These are phyloP conservation scores for Pleurotus citrinopileatus DNA, from an alignment of 768 basidiomycete species.

Conservation along the genomic window DNA sequence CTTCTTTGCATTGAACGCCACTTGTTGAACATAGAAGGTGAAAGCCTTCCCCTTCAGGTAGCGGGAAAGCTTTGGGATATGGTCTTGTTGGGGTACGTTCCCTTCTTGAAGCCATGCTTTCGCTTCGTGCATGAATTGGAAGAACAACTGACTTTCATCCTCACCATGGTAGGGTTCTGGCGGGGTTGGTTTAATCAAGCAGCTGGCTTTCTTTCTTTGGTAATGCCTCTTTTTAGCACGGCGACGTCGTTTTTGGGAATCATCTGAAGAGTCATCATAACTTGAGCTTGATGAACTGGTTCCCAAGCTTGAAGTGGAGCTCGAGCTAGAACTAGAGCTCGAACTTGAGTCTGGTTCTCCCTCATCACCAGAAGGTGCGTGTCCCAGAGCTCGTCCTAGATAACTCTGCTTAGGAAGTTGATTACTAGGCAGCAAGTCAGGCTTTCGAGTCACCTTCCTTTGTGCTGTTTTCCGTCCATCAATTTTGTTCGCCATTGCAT, in stretches of 20 bases:
- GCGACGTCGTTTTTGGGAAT: not conserved
- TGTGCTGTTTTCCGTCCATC: not conserved
- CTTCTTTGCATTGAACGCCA: constrained; percentile 18
- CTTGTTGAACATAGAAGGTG: constrained; percentile 29
- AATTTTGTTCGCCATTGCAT: not conserved
- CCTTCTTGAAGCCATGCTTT: constrained; percentile 22
- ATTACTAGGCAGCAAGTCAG: not conserved
- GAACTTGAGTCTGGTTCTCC: not conserved
- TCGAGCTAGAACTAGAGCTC: not conserved
- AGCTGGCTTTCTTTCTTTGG: not conserved
- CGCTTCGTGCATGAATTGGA: constrained; percentile 23
- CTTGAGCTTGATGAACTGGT: not conserved
- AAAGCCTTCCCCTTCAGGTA: constrained; percentile 29
- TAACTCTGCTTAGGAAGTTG: not conserved
- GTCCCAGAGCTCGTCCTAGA: not conserved
- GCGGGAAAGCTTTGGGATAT: constrained; percentile 20
- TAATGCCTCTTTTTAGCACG: not conserved
- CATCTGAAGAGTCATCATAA: not conserved
- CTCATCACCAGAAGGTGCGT: not conserved
- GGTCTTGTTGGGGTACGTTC: constrained; percentile 7
- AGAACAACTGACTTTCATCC: constrained; percentile 18
- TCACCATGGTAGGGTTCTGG: constrained; percentile 25
- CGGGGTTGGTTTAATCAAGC: constrained; percentile 19
- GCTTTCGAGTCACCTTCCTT: not conserved
- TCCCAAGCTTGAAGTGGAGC: not conserved